These are phyloP conservation scores for Pseudogymnoascus pannorum DNA, from an alignment of 2,329 filamentous ascomycete species.

Conservation along the genomic window DNA sequence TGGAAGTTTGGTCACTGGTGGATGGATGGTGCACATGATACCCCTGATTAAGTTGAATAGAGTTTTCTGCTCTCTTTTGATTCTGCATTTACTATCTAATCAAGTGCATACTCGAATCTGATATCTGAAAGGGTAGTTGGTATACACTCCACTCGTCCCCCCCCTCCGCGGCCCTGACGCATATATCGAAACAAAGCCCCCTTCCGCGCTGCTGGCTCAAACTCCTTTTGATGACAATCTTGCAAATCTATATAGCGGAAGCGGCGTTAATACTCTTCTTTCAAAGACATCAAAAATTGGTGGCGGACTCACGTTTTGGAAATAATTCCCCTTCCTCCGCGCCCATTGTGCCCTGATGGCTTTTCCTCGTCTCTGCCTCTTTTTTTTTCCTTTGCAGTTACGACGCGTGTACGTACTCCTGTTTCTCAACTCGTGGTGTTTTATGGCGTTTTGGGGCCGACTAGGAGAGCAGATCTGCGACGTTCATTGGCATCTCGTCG, in stretches of 20 bases:
- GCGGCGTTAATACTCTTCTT: neutral
- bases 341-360: conserved; percentile 5
- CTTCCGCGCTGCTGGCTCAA: neutral
- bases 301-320: neutral
- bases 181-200: neutral
- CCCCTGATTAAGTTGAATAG: neutral
- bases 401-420: neutral
- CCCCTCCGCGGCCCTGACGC: neutral
- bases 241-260: neutral
- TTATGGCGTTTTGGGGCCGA: neutral
- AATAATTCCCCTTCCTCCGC: conserved; percentile 10
- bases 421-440: neutral
- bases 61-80: neutral
- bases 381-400: neutral
- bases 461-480: conserved; percentile 35
- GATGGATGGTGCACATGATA: neutral
- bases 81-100: neutral
- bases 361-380: neutral
- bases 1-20: neutral
- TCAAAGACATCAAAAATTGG: neutral
- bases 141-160: neutral
- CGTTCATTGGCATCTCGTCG: conserved; percentile 78
- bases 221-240: neutral
- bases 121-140: neutral
- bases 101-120: neutral